Conservation (phyloP, 2,329 filamentous ascomycete species). For the Phyllosticta citribraziliensis region DNA sequence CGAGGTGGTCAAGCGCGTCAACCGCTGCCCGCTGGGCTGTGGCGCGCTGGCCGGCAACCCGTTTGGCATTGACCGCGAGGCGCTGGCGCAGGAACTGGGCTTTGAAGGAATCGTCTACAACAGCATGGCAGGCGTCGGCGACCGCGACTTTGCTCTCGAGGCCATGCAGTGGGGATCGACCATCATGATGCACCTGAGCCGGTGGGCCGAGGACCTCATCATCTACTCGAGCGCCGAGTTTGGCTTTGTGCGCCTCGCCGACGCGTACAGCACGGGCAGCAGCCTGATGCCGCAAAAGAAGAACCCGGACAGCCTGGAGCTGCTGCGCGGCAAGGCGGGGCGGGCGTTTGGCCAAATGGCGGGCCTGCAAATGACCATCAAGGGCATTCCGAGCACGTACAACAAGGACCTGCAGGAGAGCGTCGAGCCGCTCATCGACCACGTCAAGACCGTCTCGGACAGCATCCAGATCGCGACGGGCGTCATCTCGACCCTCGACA, state of each 20-base stretch:
- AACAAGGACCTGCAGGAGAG: slow-evolving; percentile 91
- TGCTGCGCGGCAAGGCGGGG: slow-evolving; percentile 69
- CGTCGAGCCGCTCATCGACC: slow-evolving; percentile 76
- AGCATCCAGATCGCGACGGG: slow-evolving; percentile 76
- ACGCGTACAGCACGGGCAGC: slow-evolving; percentile 70
- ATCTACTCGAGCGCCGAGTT: slow-evolving; percentile 71
- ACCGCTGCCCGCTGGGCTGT: slow-evolving; percentile 59
- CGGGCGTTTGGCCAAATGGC: slow-evolving; percentile 73
- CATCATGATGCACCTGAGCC: slow-evolving; percentile 69
- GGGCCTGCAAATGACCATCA: slow-evolving; percentile 66
- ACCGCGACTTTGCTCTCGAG: slow-evolving; percentile 76
- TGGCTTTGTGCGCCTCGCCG: slow-evolving; percentile 63
- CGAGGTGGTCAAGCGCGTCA: slow-evolving; percentile 64
- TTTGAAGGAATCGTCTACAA: slow-evolving; percentile 69
- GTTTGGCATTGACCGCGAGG: slow-evolving; percentile 70
- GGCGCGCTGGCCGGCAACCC: slow-evolving; percentile 74
- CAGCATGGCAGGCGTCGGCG: slow-evolving; percentile 64
- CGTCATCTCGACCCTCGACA: slow-evolving; percentile 62
- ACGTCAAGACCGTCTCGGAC: slow-evolving; percentile 71
- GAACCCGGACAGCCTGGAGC: slow-evolving; percentile 64
- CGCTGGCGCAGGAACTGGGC: slow-evolving; percentile 69
- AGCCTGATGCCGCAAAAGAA: slow-evolving; percentile 79
- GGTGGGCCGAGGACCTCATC: slow-evolving; percentile 80
- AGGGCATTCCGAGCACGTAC: slow-evolving; percentile 71
- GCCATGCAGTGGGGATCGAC: slow-evolving; percentile 70